Evolutionary conservation across 2,329 filamentous ascomycete species (phyloP).

Genomic region (Monosporascus sp.): DNA sequence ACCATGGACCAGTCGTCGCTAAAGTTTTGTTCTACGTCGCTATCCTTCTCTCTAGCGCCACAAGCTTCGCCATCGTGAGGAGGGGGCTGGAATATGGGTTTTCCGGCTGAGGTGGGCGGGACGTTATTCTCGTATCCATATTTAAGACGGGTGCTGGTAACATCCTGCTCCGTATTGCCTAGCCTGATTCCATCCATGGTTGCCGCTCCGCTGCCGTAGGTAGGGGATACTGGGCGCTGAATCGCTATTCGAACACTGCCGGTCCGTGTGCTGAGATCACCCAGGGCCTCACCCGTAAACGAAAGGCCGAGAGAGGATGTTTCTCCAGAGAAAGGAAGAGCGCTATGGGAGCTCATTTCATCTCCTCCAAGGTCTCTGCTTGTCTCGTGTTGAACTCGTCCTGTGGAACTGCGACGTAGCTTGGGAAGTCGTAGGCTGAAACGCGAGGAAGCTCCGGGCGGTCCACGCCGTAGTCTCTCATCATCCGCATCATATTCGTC

Average conservation of each 20-base stretch:
- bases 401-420: no score
- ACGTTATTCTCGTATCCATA: not conserved
- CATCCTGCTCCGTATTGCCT: not conserved
- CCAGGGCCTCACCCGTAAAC: no score
- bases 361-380: not conserved
- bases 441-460: no score
- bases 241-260: no score
- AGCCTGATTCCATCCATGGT: not conserved
- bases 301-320: not conserved
- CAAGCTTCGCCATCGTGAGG: not conserved
- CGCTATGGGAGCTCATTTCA: not conserved
- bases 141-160: not conserved
- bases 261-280: no score
- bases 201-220: no score
- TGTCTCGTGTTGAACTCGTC: no score
- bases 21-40: no score
- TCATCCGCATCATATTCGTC: not conserved
- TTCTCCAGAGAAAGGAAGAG: not conserved
- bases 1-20: not conserved
- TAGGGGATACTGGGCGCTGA: no score
- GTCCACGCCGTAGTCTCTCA: no score
- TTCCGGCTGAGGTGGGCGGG: not conserved
- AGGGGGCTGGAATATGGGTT: not conserved
- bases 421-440: no score
- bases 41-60: not conserved